Evolutionary conservation across 2,329 filamentous ascomycete species (phyloP).

Genomic region (Claviceps digitariae): DNA sequence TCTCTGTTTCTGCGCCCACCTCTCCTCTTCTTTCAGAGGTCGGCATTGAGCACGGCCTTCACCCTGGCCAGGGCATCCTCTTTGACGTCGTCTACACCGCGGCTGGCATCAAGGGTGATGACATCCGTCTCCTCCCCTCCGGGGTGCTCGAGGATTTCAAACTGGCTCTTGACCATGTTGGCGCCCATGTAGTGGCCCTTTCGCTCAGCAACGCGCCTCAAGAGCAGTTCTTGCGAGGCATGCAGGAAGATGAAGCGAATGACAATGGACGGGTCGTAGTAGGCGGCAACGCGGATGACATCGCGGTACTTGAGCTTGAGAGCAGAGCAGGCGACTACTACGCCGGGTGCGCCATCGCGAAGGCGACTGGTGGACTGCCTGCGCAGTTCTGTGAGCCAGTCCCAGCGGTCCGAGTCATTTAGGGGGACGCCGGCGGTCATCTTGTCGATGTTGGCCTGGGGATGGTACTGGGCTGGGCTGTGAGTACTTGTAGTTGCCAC

Average conservation of each 20-base stretch:
- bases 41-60: constrained; percentile 31
- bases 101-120: constrained; percentile 55
- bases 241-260: constrained; percentile 91
- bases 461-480: constrained; percentile 46
- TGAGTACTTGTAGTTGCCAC: too few relatives aligned
- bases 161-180: constrained; percentile 87
- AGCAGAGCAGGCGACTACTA: constrained; percentile 93
- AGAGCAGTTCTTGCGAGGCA: constrained; percentile 60
- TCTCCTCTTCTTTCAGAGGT: constrained; percentile 6
- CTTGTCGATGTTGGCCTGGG: constrained; percentile 71
- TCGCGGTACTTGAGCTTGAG: constrained; percentile 96
- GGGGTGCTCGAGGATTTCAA: constrained; percentile 76
- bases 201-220: constrained; percentile 60
- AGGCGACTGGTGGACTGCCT: constrained; percentile 49
- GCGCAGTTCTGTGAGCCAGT: constrained; percentile 77
- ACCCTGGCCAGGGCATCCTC: constrained; percentile 44
- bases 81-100: constrained; percentile 44
- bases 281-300: constrained; percentile 68
- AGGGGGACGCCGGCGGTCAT: constrained; percentile 77
- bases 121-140: constrained; percentile 56
- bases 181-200: constrained; percentile 92
- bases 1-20: too few relatives aligned
- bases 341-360: constrained; percentile 47
- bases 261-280: constrained; percentile 57
- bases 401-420: constrained; percentile 90